Percentiles rank a stretch among this genome's conserved stretches.
Evolutionary conservation across 2,329 filamentous ascomycete genomes (phyloP).

Genomic region (Alternaria gaisen): DNA sequence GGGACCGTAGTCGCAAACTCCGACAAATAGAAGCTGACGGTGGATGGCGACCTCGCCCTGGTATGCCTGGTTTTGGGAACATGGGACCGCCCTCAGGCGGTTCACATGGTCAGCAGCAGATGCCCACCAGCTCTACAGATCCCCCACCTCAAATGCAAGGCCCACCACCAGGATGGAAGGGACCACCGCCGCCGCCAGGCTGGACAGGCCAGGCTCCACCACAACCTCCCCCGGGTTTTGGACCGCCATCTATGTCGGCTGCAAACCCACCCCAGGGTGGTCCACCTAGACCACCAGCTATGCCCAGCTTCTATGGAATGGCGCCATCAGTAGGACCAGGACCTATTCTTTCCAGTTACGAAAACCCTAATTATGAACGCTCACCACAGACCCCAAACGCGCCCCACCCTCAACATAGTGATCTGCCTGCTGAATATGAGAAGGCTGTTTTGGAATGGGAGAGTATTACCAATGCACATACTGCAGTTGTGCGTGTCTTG

Average conservation of each 20-base stretch:
- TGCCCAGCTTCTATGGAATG: conserved; percentile 63
- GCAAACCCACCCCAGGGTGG: conserved; percentile 19
- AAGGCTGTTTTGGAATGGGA: conserved; percentile 82
- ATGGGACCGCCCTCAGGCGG: conserved; percentile 47
- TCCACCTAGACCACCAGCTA: conserved; percentile 25
- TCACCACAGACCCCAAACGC: conserved; percentile 27
- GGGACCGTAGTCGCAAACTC: conserved; percentile 81
- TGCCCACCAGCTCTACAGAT: conserved; percentile 30
- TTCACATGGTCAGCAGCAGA: conserved; percentile 33
- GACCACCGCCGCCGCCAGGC: conserved; percentile 24
- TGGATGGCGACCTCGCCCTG: conserved; percentile 62
- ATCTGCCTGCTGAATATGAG: conserved; percentile 71
- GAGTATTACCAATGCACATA: conserved; percentile 75
- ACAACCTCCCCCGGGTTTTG: conserved; percentile 26
- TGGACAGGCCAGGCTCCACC: conserved; percentile 32
- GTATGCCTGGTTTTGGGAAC: conserved; percentile 53
- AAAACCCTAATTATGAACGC: conserved; percentile 33
- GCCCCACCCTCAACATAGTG: conserved; percentile 45
- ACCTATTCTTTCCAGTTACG: conserved; percentile 56
- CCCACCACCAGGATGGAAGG: conserved; percentile 30
- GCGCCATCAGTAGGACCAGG: conserved; percentile 54
- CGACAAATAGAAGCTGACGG: conserved; percentile 69
- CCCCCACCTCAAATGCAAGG: conserved; percentile 41
- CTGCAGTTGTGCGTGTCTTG: conserved; percentile 63
- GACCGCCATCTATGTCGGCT: conserved; percentile 17